Evolutionary conservation across 345 rosid genomes (phyloP), one percentile per base, ranked within the genome.

Genomic region (Cardamine resedifolia): DNA sequence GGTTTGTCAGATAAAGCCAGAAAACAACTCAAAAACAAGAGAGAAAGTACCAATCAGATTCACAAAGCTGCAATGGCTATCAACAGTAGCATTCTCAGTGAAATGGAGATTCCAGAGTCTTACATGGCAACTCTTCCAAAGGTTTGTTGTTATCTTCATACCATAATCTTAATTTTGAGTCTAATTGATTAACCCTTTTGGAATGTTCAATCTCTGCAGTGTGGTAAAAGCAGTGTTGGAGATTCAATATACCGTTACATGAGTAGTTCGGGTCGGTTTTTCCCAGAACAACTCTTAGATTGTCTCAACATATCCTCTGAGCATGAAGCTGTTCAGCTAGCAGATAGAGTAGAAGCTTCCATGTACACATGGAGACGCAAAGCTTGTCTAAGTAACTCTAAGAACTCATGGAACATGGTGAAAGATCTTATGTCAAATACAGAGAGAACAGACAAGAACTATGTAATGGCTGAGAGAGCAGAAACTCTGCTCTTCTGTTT

Each of bases 31-130:
- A 70, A 81, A 26, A 82, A 85, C 76, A 88, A 85, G 73, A 87
- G 92, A 1, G 88, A 88, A 65, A 83, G 89, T 10, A 83, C 94
- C 18, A 86, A 80, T 71, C 99, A 95, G 74, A 92, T 92, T 64
- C 97, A 91, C 80, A 95, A 95, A 81, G 99, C 98, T 10, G 94
- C 98, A 50, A 90, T 90, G 92, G 92, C 98, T 20, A 95, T 95
- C 57, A 95, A 95, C 52, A 81, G 88, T 58, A 83, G 84, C 49
- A 82, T 92, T 77, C 92, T 96, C 4, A 77, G 87, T 4, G 99
- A 90, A 77, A 92, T 92, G 91, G 94, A 88, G 62, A 90, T 96
- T 39, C 99, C 99, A 5, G 94, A 85, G 6, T 62, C 96, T 2
- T 96, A 86, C 86, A 77, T 92, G 71, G 81, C 82, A 34, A 70